Evolutionary conservation across 805 yeast genomes (phyloP).

Genomic region (Pichia nanzhaoensis): DNA sequence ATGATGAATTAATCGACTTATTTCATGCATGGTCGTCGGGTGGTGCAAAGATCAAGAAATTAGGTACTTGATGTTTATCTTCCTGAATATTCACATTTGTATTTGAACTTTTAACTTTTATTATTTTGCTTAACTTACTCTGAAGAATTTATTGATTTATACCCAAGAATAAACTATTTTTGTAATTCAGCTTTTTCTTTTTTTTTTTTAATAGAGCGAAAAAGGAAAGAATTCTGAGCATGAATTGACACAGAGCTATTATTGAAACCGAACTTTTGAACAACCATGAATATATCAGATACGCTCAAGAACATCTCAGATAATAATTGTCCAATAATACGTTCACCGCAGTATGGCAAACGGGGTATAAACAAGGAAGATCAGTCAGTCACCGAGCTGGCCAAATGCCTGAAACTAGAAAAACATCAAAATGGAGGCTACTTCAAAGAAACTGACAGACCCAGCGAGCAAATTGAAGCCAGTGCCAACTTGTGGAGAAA

Average conservation of each 20-base stretch:
- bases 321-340: neutral
- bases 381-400: constrained; percentile 25
- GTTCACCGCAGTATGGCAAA: constrained; percentile 20
- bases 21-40: constrained; percentile 61
- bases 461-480: constrained; percentile 15
- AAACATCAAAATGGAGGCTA: constrained; percentile 54
- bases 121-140: neutral
- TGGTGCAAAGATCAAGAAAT: constrained; percentile 39
- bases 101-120: neutral
- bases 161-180: too few species aligned
- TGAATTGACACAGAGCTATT: too few species aligned
- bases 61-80: constrained; percentile 6
- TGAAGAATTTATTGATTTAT: too few species aligned
- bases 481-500: neutral
- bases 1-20: constrained; percentile 44
- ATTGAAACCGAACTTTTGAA: too few species aligned
- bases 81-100: neutral
- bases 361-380: constrained; percentile 17
- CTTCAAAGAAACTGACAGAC: constrained; percentile 50
- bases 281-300: neutral
- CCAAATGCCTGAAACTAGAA: constrained; percentile 31
- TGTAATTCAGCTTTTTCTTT: too few species aligned
- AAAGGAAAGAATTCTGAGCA: too few species aligned
- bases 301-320: constrained; percentile 4
- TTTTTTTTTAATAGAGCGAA: too few species aligned